Evolutionary conservation across 441 rosid species (phyloP).

Genomic region (Populus trichocarpa): DNA sequence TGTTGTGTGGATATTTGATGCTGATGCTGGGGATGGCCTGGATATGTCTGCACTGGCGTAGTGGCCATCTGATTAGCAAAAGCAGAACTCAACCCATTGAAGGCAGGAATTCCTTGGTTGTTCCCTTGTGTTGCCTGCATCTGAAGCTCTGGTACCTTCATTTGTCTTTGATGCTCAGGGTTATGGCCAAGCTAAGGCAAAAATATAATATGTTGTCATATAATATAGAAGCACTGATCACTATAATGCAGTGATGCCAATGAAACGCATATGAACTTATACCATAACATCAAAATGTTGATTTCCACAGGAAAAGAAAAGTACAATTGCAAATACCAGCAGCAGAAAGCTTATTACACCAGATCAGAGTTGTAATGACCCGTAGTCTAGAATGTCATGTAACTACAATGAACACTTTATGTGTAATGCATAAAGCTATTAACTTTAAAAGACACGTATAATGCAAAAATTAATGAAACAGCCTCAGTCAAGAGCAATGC

Average conservation of each 20-base stretch:
- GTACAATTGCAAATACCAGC: not conserved
- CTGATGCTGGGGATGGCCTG: constrained; percentile 72
- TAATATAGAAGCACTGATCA: not conserved
- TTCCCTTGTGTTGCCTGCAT: constrained; percentile 78
- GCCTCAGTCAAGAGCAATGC: not conserved
- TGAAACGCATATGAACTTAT: not conserved
- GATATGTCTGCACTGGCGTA: constrained; percentile 63
- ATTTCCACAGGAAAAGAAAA: not conserved
- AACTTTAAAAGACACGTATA: not conserved
- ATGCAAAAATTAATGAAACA: not conserved
- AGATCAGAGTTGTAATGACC: not conserved
- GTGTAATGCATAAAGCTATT: not conserved
- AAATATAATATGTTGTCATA: constrained; percentile 11
- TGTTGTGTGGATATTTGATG: constrained; percentile 74
- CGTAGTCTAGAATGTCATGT: not conserved
- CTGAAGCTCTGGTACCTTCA: constrained; percentile 60
- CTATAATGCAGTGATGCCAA: not conserved
- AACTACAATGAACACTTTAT: not conserved
- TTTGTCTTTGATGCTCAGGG: constrained; percentile 59
- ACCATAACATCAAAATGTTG: not conserved
- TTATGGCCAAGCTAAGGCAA: constrained; percentile 46
- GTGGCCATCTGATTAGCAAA: constrained; percentile 70
- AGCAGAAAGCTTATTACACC: not conserved
- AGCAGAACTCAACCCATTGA: constrained; percentile 62
- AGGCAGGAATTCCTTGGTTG: constrained; percentile 64